Conservation (phyloP, 306 rosid species). For the Carpinus viminea region DNA sequence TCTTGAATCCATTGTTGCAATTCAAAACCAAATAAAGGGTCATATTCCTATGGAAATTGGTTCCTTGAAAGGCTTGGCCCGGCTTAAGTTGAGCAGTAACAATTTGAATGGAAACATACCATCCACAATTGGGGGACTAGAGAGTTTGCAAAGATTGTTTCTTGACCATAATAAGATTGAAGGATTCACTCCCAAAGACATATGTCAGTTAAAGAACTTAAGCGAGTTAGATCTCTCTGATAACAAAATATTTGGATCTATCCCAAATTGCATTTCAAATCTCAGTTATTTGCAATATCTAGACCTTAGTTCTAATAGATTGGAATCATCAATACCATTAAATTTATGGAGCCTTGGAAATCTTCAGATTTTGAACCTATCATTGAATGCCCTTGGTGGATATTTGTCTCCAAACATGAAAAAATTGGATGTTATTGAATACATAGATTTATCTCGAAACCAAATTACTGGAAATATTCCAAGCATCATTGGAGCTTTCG, state of each 20-base stretch:
- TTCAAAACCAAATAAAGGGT: not conserved
- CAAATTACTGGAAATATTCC: not conserved
- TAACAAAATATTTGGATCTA: not conserved
- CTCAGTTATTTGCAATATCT: not conserved
- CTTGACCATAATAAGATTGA: not conserved
- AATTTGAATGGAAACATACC: not conserved
- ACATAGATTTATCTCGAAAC: not conserved
- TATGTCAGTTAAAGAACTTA: not conserved
- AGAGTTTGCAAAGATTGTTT: not conserved
- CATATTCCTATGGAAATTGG: not conserved
- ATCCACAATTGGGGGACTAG: not conserved
- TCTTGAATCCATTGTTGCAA: not conserved
- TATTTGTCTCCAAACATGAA: not conserved
- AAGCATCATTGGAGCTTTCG: not conserved
- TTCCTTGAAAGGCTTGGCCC: not conserved
- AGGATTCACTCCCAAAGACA: not conserved
- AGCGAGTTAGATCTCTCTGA: not conserved
- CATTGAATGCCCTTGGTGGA: not conserved
- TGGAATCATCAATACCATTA: not conserved
- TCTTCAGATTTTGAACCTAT: not conserved
- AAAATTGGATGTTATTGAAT: not conserved
- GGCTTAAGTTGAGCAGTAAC: not conserved
- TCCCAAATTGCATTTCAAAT: not conserved
- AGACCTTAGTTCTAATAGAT: not conserved
- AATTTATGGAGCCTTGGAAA: not conserved